Conservation (phyloP, 2,329 filamentous ascomycete genomes). For the Immersiporthe knoxdaviesiana region DNA sequence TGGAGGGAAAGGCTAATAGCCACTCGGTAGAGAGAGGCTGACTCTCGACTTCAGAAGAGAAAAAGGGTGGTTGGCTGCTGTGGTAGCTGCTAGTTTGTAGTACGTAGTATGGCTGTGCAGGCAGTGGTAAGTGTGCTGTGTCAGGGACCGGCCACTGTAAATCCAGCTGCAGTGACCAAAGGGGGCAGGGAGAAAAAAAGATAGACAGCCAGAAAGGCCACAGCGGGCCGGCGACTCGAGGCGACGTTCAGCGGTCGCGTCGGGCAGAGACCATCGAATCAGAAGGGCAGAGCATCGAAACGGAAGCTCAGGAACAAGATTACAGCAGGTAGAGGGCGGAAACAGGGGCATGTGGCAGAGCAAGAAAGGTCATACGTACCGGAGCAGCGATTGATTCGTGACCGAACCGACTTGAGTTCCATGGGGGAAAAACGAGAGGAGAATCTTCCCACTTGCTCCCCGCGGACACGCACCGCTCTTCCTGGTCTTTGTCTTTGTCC, state of each 20-base stretch:
- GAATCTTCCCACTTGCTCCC: constrained; percentile 18
- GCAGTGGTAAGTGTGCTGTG: neutral
- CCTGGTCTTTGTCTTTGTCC: constrained; percentile 15
- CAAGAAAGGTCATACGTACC: constrained; percentile 29
- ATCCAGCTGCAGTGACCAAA: neutral
- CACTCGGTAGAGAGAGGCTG: neutral
- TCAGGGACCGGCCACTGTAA: neutral
- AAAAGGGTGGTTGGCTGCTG: neutral
- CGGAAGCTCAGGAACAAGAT: constrained; percentile 20
- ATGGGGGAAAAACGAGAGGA: constrained; percentile 17
- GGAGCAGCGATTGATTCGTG: constrained; percentile 26
- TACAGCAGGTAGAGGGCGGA: constrained; percentile 20
- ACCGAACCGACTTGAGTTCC: constrained; percentile 24
- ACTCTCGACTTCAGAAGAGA: too few relatives aligned
- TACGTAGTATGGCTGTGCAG: neutral
- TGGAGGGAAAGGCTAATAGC: neutral
- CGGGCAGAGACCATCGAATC: constrained; percentile 15
- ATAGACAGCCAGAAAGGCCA: neutral
- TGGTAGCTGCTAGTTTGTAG: neutral
- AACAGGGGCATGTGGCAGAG: constrained; percentile 25
- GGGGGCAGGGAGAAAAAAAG: neutral
- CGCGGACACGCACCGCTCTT: constrained; percentile 4
- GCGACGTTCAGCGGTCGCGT: constrained; percentile 25
- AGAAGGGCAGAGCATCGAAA: constrained; percentile 16
- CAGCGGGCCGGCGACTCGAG: constrained; percentile 11